Percentiles rank a stretch among this genome's conserved stretches.
These are phyloP conservation scores for Aspergillus amoenus DNA, from an alignment of 2,329 filamentous ascomycete genomes.

Conservation along the genomic window DNA sequence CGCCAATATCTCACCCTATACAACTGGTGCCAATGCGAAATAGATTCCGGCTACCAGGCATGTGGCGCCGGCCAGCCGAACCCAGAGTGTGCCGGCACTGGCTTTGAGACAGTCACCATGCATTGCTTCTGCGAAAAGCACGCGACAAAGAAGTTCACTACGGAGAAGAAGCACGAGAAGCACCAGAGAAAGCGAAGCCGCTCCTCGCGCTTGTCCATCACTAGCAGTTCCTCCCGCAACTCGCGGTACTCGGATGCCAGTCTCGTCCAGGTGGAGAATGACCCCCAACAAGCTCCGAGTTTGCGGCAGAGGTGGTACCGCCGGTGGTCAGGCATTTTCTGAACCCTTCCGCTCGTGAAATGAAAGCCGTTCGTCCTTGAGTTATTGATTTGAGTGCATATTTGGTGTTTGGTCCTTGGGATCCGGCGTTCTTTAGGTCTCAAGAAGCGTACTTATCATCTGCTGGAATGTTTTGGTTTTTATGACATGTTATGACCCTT, in stretches of 20 bases:
- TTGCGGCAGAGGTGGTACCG: constrained; percentile 32
- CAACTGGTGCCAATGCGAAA: constrained; percentile 41
- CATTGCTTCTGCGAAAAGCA: constrained; percentile 41
- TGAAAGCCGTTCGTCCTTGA: background rate
- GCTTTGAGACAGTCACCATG: constrained; percentile 38
- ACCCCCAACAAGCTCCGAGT: constrained; percentile 15
- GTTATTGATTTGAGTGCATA: background rate
- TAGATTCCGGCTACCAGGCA: constrained; percentile 32
- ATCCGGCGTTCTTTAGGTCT: background rate
- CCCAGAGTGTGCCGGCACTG: constrained; percentile 25
- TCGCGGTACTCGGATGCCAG: constrained; percentile 4
- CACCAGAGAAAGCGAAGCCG: constrained; percentile 22
- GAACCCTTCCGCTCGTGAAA: background rate
- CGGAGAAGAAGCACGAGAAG: constrained; percentile 32
- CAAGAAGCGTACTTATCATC: background rate
- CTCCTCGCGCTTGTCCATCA: background rate
- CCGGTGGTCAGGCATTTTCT: constrained; percentile 26
- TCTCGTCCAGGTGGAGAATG: constrained; percentile 23
- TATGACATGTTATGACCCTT: background rate
- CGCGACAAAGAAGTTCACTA: constrained; percentile 32
- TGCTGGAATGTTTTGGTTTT: background rate
- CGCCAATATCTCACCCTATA: constrained; percentile 39
- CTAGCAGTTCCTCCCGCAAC: background rate
- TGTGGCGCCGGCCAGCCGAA: constrained; percentile 23
- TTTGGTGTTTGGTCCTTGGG: background rate